Base-by-base conservation (phyloP, 2,329 filamentous ascomycete species). In the Penicillium expansum region DNA sequence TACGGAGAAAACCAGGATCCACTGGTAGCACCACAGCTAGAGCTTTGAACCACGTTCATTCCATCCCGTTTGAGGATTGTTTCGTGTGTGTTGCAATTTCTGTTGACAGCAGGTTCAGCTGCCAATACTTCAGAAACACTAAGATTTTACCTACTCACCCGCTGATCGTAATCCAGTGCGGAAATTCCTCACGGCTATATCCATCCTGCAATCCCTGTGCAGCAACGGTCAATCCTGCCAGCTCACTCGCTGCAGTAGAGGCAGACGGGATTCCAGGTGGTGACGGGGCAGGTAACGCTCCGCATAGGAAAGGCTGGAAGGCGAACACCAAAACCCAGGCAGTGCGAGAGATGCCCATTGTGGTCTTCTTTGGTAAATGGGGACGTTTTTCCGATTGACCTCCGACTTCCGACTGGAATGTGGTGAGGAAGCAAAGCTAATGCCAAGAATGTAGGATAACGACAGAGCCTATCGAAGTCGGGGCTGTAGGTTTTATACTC, bases 11-110 rank as follows among this genome's bases (percentile, higher is more conserved):
- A 74, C 90, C 91, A 94, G 0, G 77, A 79, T 5, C 91, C 90
- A 3, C 83, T 84, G 0, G 81, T 86, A 0, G 88, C 74, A 1
- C 80, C 75, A 73, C 90, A 95, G 33, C 82, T 78, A 13, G 74
- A 77, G 71, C 82, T 79, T 35, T 81, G 79, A 5, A 80, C 76
- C 11, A 93, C 86, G 62, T 79, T 76, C 13, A 78, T 83, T 47
- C 89, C 90, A 70, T 94, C 90, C 38, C 90, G 87, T 74, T 86
- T 82, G 27, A 93, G 80, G 35, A 93, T 89, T 2, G 79, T 83
- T 69, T 92, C 89, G 52, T 84, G 80, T 20, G 89, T 89, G 76
- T 91, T 86, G 81, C 90, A 94, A 5, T 75, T 74, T 9, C 87
- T 88, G 14, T 14, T 10, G 1, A 9, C 22, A n/a, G 5, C 8